Base-by-base conservation (phyloP, 768 basidiomycete species). In the Suillus luteus region DNA sequence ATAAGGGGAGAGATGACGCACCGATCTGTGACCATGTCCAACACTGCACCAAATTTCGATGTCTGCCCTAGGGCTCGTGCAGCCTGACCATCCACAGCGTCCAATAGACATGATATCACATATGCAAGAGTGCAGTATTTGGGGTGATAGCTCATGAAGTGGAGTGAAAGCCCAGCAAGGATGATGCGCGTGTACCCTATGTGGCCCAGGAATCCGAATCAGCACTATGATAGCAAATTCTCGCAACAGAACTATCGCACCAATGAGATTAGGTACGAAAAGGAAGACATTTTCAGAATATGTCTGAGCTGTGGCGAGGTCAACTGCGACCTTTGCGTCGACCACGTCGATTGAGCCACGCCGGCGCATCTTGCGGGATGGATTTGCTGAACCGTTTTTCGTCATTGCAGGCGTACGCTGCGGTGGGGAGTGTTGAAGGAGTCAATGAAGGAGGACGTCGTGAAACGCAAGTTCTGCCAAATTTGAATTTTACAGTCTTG, bases 11-110 rank as follows among this genome's bases (percentile, higher is more conserved):
- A 54, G 15, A 35, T 44, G 38, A 74, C 88, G 67, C 67, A 96
- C 95, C 96, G 82, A 76, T 99, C 97, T 7, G 97, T 99, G 48
- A 99, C 96, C 97, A 99, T 99, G 77, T 99, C 97, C 70, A 99
- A 79, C 51, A 99, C 96, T 3, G 95, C 95, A 27, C 97, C 97
- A 77, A 99, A 98, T 79, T 96, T 96, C 61, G 92, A 95, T 6
- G 94, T 91, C 78, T 99, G 96, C 12, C 87, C 88, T 48, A 97
- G 80, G 1, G 88, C 87, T 54, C 97, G 83, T 14, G 97, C 97
- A 10, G 91, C 96, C 72, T 91, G 89, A 3, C 97, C 97, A 67
- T 99, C 97, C 35, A 96, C 90, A 17, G 95, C 97, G 72, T 99
- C 97, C 69, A 99, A 81, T 49, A 99, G 82, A 74, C 93, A 95